phyloP scores from a whole-genome alignment of 352 stramenopile species.

The Pythium dissimile region DNA sequence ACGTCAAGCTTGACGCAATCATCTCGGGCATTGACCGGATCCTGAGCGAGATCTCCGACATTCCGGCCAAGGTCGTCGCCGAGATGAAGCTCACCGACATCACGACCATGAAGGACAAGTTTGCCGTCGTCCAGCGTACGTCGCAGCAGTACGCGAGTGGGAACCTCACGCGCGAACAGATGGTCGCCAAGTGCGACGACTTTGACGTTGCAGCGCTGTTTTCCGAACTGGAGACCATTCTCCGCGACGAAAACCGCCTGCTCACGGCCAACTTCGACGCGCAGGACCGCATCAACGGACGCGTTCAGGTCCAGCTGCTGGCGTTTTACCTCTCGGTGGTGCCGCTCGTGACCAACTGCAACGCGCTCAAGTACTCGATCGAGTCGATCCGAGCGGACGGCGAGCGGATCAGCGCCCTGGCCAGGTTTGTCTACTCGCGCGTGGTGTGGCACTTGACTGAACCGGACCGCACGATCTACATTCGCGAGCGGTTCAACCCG shows the following conservation, averaged over 20 bases:
- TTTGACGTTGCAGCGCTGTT: conserved; percentile 38
- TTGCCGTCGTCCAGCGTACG: conserved; percentile 28
- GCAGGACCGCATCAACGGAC: conserved; percentile 24
- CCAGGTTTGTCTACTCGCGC: conserved; percentile 19
- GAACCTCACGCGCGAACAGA: conserved; percentile 33
- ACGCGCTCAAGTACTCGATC: conserved; percentile 45
- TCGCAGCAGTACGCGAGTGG: conserved; percentile 31
- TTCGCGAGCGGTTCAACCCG: conserved; percentile 31
- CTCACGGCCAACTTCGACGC: conserved; percentile 31
- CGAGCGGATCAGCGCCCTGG: conserved; percentile 22
- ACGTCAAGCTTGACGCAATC: conserved; percentile 24
- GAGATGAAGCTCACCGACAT: conserved; percentile 47
- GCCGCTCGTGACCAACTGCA: conserved; percentile 44
- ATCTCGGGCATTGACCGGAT: conserved; percentile 36
- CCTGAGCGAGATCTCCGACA: conserved; percentile 30
- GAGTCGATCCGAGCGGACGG: conserved; percentile 35
- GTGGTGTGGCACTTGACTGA: conserved; percentile 29
- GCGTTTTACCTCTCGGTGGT: conserved; percentile 46
- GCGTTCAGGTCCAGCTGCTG: conserved; percentile 30
- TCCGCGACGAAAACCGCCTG: conserved; percentile 34
- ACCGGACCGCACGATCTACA: conserved; percentile 27
- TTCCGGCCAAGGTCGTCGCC: conserved; percentile 38
- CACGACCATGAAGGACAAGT: conserved; percentile 49
- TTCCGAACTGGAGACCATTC: conserved; percentile 44
- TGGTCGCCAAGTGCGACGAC: conserved; percentile 47